Conservation (phyloP, 371 early-diverging fungal species). For the Cladochytrium tenue region DNA sequence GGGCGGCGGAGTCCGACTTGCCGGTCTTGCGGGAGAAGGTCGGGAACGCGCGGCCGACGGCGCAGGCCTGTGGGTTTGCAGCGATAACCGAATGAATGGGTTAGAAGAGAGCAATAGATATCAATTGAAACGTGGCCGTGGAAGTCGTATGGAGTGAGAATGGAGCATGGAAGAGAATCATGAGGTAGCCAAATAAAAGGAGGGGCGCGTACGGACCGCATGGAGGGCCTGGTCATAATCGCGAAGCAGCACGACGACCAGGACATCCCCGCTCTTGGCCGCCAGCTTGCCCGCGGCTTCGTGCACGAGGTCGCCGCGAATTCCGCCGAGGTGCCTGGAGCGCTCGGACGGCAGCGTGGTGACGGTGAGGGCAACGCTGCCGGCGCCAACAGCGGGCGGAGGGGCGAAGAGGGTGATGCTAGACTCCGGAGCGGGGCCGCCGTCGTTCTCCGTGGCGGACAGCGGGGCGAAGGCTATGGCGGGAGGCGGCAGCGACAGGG, state of each 20-base stretch:
- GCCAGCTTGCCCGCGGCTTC: slow-evolving; percentile 14
- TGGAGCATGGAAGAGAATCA: too few relatives aligned
- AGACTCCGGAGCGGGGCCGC: too few relatives aligned
- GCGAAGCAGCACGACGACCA: background rate
- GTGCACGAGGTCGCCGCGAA: slow-evolving; percentile 26
- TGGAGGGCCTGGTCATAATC: slow-evolving; percentile 9
- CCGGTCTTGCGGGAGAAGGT: slow-evolving; percentile 33
- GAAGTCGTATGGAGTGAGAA: too few relatives aligned
- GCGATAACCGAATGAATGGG: too few relatives aligned
- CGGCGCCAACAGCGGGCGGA: too few relatives aligned
- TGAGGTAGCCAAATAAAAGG: too few relatives aligned
- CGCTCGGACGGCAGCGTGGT: slow-evolving; percentile 11
- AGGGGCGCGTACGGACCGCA: background rate
- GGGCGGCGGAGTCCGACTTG: slow-evolving; percentile 9
- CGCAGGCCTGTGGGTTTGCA: slow-evolving; percentile 6
- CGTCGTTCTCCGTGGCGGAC: too few relatives aligned
- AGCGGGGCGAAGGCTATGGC: too few relatives aligned
- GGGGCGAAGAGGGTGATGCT: slow-evolving; percentile 14
- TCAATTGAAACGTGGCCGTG: too few relatives aligned
- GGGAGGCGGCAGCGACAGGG: too few relatives aligned
- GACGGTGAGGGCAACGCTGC: slow-evolving; percentile 14
- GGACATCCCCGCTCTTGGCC: slow-evolving; percentile 18
- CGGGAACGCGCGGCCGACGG: slow-evolving; percentile 41
- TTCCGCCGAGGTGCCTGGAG: slow-evolving; percentile 18
- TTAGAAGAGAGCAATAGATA: too few relatives aligned